A percentile compares a stretch with the other conserved stretches of the same genome.
phyloP scores from a whole-genome alignment of 306 rosid species.

The Adenanthera pavonina region DNA sequence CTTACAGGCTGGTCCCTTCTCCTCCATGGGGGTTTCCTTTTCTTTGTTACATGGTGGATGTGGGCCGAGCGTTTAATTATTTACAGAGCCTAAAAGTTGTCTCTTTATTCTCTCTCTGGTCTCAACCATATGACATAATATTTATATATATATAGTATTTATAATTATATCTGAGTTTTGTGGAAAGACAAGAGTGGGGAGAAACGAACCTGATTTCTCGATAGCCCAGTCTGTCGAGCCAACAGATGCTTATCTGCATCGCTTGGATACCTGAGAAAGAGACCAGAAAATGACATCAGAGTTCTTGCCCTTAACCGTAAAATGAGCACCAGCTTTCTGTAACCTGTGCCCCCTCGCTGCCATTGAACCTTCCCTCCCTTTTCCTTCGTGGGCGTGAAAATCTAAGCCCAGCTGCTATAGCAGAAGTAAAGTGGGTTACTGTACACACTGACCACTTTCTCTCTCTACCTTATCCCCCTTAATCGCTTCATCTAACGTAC shows the following conservation, averaged over 20 bases:
- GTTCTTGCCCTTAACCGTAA: conserved; percentile 57
- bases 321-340: conserved; percentile 58
- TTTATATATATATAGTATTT: not conserved
- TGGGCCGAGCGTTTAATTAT: conserved; percentile 38
- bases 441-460: conserved; percentile 44
- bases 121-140: not conserved
- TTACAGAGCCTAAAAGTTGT: conserved; percentile 25
- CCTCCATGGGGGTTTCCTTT: not conserved
- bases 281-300: conserved; percentile 82
- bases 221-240: conserved; percentile 90
- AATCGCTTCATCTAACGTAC: conserved; percentile 33
- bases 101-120: conserved; percentile 24
- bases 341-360: conserved; percentile 38
- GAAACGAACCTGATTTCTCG: conserved; percentile 84
- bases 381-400: conserved; percentile 79
- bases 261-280: conserved; percentile 95
- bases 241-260: conserved; percentile 96
- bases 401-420: conserved; percentile 56
- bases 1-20: conserved; percentile 60
- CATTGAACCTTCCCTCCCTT: conserved; percentile 41
- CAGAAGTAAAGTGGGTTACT: conserved; percentile 50
- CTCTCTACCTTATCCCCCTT: conserved; percentile 37
- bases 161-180: not conserved
- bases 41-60: conserved; percentile 28
- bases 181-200: conserved; percentile 30